Conservation (phyloP, 345 rosid species). For the Kernera saxatilis region DNA sequence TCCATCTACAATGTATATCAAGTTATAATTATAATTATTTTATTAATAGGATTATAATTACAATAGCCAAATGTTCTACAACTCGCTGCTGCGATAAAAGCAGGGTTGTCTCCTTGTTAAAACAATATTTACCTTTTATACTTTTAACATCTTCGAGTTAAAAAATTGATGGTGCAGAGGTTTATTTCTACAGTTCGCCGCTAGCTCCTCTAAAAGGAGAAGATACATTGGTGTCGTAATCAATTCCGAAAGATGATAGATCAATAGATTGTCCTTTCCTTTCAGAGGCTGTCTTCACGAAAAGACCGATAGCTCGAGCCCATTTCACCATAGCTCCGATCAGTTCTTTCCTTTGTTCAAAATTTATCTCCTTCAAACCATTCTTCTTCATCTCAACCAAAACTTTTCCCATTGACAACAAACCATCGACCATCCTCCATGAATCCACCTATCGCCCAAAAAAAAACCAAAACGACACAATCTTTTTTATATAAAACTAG, state of each 20-base stretch:
- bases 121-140: not conserved
- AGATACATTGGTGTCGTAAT: not conserved
- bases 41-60: not conserved
- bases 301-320: not conserved
- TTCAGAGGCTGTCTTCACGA: not conserved
- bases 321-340: constrained; percentile 2
- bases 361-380: not conserved
- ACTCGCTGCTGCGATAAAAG: not conserved
- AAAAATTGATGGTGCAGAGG: not conserved
- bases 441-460: not conserved
- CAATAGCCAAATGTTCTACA: not conserved
- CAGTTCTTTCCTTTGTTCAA: not conserved
- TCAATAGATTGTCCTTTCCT: constrained; percentile 11
- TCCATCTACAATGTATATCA: too few species aligned
- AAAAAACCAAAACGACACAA: not conserved
- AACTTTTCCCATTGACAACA: not conserved
- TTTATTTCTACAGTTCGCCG: not conserved
- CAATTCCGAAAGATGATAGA: not conserved
- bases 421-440: not conserved
- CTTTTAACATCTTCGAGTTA: not conserved
- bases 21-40: not conserved
- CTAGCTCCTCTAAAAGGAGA: not conserved
- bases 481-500: not conserved
- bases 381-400: not conserved
- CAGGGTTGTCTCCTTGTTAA: not conserved